Conservation (phyloP, 805 yeast species). For the Kuraishia molischiana region DNA sequence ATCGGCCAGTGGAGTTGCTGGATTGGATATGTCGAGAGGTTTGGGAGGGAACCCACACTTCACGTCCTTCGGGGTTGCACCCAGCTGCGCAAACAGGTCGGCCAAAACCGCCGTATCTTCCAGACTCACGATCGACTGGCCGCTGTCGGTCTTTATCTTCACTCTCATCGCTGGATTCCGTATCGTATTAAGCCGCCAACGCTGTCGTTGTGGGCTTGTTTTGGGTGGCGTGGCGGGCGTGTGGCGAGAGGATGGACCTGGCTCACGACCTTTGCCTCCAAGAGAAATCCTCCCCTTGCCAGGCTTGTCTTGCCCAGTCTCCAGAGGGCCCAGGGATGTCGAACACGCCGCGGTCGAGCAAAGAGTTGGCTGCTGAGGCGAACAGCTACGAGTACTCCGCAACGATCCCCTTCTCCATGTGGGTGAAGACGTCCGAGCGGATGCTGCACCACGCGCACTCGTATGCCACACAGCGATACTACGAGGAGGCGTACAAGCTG, state of each 20-base stretch:
- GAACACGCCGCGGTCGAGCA: conserved; percentile 12
- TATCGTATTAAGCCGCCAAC: no score
- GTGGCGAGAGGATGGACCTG: not conserved
- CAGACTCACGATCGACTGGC: conserved; percentile 15
- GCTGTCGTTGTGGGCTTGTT: not conserved
- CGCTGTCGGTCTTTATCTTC: conserved; percentile 1
- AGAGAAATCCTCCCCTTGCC: no score
- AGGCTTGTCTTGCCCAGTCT: no score
- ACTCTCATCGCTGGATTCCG: conserved; percentile 6
- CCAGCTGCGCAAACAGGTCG: conserved; percentile 19
- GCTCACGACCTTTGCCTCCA: no score
- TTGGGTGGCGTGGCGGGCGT: not conserved
- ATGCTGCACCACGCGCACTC: conserved; percentile 36
- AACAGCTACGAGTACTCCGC: conserved; percentile 42
- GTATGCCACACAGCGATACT: conserved; percentile 30
- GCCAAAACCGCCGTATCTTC: conserved; percentile 25
- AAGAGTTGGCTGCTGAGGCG: conserved; percentile 36
- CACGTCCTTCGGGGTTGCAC: conserved; percentile 13
- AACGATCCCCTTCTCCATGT: conserved; percentile 37
- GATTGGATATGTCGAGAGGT: conserved; percentile 20
- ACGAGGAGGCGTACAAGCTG: conserved; percentile 42
- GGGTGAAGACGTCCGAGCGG: conserved; percentile 45
- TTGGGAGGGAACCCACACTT: conserved; percentile 59
- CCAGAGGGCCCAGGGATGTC: no score
- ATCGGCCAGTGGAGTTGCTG: conserved; percentile 19